Conservation (phyloP, 2,329 filamentous ascomycete species). For the Dactylella cylindrospora region DNA sequence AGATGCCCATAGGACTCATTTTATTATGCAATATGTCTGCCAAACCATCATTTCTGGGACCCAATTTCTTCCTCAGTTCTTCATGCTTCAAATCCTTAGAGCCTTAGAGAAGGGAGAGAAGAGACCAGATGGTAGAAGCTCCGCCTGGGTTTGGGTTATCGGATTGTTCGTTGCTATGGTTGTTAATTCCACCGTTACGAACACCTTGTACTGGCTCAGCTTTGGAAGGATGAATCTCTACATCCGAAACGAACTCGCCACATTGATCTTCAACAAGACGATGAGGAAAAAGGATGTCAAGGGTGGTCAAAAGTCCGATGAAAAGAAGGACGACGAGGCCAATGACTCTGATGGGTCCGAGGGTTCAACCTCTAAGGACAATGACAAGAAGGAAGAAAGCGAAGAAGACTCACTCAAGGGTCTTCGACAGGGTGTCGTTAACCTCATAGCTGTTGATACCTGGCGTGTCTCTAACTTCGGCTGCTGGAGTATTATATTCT, state of each 20-base stretch:
- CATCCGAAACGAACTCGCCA: slow-evolving; percentile 68
- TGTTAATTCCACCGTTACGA: slow-evolving; percentile 48
- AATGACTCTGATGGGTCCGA: slow-evolving; percentile 49
- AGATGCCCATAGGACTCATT: slow-evolving; percentile 45
- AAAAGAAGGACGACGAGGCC: slow-evolving; percentile 49
- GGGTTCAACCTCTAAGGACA: slow-evolving; percentile 49
- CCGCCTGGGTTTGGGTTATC: slow-evolving; percentile 69
- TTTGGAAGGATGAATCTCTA: slow-evolving; percentile 54
- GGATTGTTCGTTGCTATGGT: slow-evolving; percentile 65
- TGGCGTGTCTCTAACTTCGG: slow-evolving; percentile 69
- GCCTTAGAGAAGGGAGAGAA: slow-evolving; percentile 62
- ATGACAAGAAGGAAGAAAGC: slow-evolving; percentile 53
- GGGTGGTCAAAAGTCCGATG: slow-evolving; percentile 58
- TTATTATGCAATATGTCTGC: slow-evolving; percentile 46
- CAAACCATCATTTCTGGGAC: slow-evolving; percentile 37
- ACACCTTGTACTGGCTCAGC: slow-evolving; percentile 23
- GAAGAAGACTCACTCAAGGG: slow-evolving; percentile 61
- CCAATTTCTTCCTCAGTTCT: slow-evolving; percentile 71
- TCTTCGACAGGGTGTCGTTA: slow-evolving; percentile 70
- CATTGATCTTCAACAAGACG: slow-evolving; percentile 74
- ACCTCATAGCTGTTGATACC: slow-evolving; percentile 74
- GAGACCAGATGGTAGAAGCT: slow-evolving; percentile 56
- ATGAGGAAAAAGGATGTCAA: slow-evolving; percentile 77
- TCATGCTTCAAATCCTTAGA: slow-evolving; percentile 66
- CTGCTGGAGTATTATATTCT: slow-evolving; percentile 67